Conservation (phyloP, 495 filamentous ascomycete species). For the Podospora australis region DNA sequence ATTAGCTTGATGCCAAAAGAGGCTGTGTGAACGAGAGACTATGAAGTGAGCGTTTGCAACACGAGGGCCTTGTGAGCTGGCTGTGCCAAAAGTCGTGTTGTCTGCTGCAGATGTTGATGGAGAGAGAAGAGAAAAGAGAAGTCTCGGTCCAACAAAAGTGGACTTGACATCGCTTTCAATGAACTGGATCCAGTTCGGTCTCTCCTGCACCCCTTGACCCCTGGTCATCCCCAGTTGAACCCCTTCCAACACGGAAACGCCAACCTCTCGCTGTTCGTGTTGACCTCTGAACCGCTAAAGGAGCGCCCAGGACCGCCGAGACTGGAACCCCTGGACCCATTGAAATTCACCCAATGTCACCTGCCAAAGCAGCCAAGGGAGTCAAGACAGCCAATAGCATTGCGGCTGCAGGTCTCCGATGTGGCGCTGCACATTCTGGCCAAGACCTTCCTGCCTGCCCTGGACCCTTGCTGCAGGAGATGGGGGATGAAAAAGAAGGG, state of each 20-base stretch:
- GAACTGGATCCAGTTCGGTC: neutral
- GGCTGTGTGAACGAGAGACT: constrained; percentile 12
- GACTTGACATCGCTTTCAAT: constrained; percentile 11
- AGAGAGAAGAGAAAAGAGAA: neutral
- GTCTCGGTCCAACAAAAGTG: neutral
- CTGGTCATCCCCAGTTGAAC: no score
- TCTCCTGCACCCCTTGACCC: neutral
- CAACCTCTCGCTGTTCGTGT: constrained; percentile 9
- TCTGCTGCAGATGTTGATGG: constrained; percentile 3
- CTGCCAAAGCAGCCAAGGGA: constrained; percentile 4
- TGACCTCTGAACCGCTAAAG: no score
- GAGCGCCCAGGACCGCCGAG: constrained; percentile 1
- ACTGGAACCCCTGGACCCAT: no score
- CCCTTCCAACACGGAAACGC: neutral
- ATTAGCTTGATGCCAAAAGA: neutral
- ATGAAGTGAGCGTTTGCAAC: constrained; percentile 9
- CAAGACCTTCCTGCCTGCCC: neutral
- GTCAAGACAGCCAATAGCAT: neutral
- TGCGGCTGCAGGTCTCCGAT: neutral
- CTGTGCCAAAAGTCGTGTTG: constrained; percentile 1
- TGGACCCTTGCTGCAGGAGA: neutral
- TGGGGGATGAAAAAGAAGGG: neutral
- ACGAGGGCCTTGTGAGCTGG: constrained; percentile 7
- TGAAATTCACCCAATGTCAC: constrained; percentile 9
- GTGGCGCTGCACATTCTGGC: neutral